Conservation (phyloP, 2,329 filamentous ascomycete genomes). For the Colletotrichum salicis region DNA sequence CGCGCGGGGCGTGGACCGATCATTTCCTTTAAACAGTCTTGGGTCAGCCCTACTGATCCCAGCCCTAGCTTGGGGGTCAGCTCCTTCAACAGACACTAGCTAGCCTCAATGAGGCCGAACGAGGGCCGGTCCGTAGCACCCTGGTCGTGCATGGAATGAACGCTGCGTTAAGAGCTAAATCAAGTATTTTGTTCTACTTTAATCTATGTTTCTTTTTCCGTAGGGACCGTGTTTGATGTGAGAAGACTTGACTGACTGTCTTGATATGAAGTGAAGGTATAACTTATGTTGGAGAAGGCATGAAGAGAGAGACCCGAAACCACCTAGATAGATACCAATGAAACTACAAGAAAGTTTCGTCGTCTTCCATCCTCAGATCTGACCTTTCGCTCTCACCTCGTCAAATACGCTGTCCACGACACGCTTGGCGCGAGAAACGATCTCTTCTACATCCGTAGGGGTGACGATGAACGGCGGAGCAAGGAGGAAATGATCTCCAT, state of each 20-base stretch:
- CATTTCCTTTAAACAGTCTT: neutral
- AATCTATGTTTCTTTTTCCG: neutral
- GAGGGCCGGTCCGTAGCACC: neutral
- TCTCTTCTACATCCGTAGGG: neutral
- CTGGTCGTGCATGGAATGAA: neutral
- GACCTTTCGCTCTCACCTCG: neutral
- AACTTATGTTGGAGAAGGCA: neutral
- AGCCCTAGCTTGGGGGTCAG: too few relatives aligned
- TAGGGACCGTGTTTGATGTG: neutral
- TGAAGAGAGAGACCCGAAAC: neutral
- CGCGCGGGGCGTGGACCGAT: neutral
- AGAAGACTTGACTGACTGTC: neutral
- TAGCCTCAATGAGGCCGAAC: neutral
- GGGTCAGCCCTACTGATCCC: neutral
- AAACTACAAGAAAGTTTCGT: neutral
- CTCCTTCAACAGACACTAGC: neutral
- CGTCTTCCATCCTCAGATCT: neutral
- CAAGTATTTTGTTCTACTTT: neutral
- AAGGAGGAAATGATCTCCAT: slow-evolving; percentile 76
- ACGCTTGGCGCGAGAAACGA: neutral
- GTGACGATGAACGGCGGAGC: slow-evolving; percentile 66
- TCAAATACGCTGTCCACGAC: neutral
- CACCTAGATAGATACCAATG: neutral
- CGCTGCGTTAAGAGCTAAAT: neutral
- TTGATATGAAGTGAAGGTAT: neutral